phyloP scores from a whole-genome alignment of 495 filamentous ascomycete species.

The Podospora pseudoanserina region DNA sequence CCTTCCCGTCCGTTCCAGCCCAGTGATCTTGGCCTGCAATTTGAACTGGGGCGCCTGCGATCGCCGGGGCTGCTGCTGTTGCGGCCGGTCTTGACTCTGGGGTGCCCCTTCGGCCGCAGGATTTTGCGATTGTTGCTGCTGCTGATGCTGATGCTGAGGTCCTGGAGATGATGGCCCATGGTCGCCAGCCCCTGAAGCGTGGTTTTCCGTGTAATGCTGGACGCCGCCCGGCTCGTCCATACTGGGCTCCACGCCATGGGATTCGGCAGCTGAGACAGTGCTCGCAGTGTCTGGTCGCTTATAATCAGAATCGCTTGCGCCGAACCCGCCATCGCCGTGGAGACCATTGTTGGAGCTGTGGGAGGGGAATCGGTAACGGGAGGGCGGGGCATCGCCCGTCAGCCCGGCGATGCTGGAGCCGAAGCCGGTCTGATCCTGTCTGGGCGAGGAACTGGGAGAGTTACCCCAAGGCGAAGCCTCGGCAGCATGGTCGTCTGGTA shows the following conservation, averaged over 20 bases:
- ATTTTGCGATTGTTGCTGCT: constrained; percentile 31
- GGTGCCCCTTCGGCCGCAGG: constrained; percentile 35
- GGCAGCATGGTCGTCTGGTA: constrained; percentile 66
- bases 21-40: constrained; percentile 90
- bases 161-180: constrained; percentile 24
- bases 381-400: constrained; percentile 24
- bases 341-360: constrained; percentile 34
- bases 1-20: constrained; percentile 83
- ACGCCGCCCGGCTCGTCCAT: constrained; percentile 11
- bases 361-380: constrained; percentile 36
- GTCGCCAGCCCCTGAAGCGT: constrained; percentile 11
- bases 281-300: constrained; percentile 39
- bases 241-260: constrained; percentile 18
- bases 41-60: constrained; percentile 66
- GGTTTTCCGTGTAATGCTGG: constrained; percentile 13
- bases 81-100: constrained; percentile 30
- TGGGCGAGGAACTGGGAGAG: constrained; percentile 60
- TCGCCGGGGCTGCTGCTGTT: constrained; percentile 41
- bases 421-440: constrained; percentile 57
- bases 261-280: constrained; percentile 29
- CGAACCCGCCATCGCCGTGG: constrained; percentile 34
- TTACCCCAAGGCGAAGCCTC: constrained; percentile 77
- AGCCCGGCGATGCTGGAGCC: constrained; percentile 30
- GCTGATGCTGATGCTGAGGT: constrained; percentile 16
- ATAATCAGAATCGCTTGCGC: constrained; percentile 30